These are phyloP conservation scores for Aspergillus unguis DNA, from an alignment of 2,329 filamentous ascomycete species.

Conservation along the genomic window DNA sequence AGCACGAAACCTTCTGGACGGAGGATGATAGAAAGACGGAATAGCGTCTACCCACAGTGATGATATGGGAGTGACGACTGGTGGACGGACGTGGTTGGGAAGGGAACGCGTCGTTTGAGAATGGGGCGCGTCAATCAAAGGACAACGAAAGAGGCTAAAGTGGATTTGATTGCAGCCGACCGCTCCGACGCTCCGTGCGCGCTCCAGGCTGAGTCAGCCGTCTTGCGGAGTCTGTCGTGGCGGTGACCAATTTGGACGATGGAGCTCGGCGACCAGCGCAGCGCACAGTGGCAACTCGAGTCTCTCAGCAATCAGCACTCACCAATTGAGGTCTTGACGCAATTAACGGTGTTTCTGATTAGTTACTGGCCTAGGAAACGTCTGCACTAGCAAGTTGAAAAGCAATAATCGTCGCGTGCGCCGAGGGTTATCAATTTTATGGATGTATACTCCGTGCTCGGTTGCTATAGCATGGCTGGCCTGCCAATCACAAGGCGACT, in stretches of 20 bases:
- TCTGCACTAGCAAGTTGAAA: background rate
- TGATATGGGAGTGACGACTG: slow-evolving; percentile 4
- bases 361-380: background rate
- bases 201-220: slow-evolving; percentile 3
- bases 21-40: background rate
- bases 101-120: background rate
- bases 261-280: background rate
- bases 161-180: too few relatives aligned
- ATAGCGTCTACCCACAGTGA: background rate
- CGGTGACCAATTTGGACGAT: slow-evolving; percentile 1
- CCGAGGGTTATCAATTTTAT: slow-evolving; percentile 4
- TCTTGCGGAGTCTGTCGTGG: background rate
- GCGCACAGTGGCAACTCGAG: background rate
- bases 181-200: background rate
- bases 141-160: background rate
- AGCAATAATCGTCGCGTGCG: background rate
- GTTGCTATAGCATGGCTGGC: background rate
- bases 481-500: slow-evolving; percentile 1
- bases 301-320: background rate
- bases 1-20: background rate
- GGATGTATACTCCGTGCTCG: slow-evolving; percentile 7
- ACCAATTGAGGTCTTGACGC: background rate
- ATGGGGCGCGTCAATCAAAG: background rate
- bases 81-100: background rate
- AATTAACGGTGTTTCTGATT: slow-evolving; percentile 1